Conservation (phyloP, 257 asterid genomes). For the Penstemon barbatus region DNA sequence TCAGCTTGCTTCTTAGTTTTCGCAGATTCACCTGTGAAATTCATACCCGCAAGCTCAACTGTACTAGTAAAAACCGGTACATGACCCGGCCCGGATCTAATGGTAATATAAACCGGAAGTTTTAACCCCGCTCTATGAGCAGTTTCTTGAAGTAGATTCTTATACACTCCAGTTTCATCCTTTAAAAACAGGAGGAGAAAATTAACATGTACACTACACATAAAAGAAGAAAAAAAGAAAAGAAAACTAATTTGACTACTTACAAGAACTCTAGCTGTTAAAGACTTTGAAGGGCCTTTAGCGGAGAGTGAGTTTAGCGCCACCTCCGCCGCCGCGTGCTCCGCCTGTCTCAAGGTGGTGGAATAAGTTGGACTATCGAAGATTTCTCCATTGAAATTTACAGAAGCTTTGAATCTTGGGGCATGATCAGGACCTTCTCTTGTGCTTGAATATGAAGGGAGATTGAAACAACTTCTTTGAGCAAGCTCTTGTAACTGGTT, state of each 20-base stretch:
- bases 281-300: conserved; percentile 48
- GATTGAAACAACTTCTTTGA: conserved; percentile 55
- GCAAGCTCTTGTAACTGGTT: conserved; percentile 54
- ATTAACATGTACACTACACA: neutral
- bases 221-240: neutral
- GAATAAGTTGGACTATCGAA: conserved; percentile 40
- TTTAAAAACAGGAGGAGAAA: neutral
- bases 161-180: conserved; percentile 60
- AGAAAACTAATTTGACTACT: neutral
- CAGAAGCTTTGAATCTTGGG: conserved; percentile 53
- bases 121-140: conserved; percentile 53
- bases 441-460: conserved; percentile 44
- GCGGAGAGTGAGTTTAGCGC: conserved; percentile 56
- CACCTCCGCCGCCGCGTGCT: conserved; percentile 59
- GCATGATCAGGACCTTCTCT: conserved; percentile 61
- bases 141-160: conserved; percentile 52
- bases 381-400: conserved; percentile 49
- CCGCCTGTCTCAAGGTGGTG: conserved; percentile 53
- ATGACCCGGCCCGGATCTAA: conserved; percentile 51
- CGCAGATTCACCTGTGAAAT: conserved; percentile 49
- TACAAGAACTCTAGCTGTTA: conserved; percentile 60
- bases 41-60: conserved; percentile 49
- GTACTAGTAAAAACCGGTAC: conserved; percentile 50
- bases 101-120: conserved; percentile 45
- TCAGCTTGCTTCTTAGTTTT: conserved; percentile 57